phyloP scores from a whole-genome alignment of 306 rosid species.

The Vigna hirtella region DNA sequence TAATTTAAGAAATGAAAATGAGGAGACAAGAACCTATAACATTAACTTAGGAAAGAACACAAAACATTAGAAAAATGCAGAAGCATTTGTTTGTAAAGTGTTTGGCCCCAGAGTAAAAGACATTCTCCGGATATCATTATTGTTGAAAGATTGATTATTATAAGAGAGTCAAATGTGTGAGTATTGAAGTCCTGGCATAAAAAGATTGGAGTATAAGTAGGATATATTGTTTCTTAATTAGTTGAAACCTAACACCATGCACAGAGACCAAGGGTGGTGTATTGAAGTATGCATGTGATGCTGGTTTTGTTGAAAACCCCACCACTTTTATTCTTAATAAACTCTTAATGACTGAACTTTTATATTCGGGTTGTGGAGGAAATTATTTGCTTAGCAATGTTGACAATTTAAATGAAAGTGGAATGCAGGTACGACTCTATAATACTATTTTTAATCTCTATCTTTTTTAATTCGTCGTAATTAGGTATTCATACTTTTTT shows the following conservation, averaged over 20 bases:
- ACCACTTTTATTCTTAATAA: constrained; percentile 1
- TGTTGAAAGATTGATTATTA: constrained; percentile 21
- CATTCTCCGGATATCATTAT: constrained; percentile 28
- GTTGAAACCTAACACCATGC: neutral
- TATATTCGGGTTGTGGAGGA: neutral
- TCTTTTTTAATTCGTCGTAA: too few relatives aligned
- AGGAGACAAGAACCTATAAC: neutral
- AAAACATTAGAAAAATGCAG: neutral
- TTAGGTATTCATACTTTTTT: too few relatives aligned
- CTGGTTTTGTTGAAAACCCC: neutral
- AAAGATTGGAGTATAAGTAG: neutral
- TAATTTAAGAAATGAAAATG: constrained; percentile 16
- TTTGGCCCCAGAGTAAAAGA: constrained; percentile 11
- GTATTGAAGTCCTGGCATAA: neutral
- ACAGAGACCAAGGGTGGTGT: neutral
- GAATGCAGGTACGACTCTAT: neutral
- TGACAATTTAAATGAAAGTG: constrained; percentile 9
- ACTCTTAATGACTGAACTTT: neutral
- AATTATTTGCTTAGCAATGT: constrained; percentile 1
- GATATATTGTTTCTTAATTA: neutral
- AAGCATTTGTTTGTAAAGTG: neutral
- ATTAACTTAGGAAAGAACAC: neutral
- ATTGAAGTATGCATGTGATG: neutral
- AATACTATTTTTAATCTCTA: too few relatives aligned
- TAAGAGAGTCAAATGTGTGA: neutral